A percentile compares a stretch with the other conserved stretches of the same genome.
phyloP scores from a whole-genome alignment of 306 rosid species.

The Calophaca sinica region DNA sequence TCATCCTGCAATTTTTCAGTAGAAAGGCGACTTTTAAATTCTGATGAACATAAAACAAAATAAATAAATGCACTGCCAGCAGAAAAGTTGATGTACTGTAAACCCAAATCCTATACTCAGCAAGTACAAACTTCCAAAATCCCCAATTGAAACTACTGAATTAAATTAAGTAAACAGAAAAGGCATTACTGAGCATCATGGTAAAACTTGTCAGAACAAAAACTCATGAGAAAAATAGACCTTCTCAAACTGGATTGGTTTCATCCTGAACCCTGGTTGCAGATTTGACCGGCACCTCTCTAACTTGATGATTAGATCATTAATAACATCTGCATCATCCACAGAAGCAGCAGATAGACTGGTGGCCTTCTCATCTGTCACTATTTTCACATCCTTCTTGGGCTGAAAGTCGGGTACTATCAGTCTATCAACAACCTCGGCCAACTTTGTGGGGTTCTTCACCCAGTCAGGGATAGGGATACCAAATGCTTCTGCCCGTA shows the following conservation, averaged over 20 bases:
- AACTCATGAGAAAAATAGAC: constrained; percentile 43
- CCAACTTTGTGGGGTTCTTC: constrained; percentile 70
- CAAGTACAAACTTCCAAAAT: constrained; percentile 28
- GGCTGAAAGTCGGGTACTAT: constrained; percentile 90
- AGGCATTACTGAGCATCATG: constrained; percentile 20
- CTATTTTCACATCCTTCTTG: constrained; percentile 79
- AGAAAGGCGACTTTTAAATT: not conserved
- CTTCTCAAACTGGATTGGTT: constrained; percentile 96
- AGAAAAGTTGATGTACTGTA: not conserved
- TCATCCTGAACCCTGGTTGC: constrained; percentile 82
- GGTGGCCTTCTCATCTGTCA: constrained; percentile 92
- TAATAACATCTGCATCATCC: constrained; percentile 86
- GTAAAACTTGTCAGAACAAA: not conserved
- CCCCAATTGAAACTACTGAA: constrained; percentile 10
- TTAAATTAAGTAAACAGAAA: constrained; percentile 10
- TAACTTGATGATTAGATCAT: constrained; percentile 69
- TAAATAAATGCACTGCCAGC: constrained; percentile 20
- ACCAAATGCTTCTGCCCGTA: constrained; percentile 93
- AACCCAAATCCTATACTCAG: not conserved
- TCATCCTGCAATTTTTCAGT: constrained; percentile 75
- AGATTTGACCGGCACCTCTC: constrained; percentile 66
- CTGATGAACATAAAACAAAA: not conserved
- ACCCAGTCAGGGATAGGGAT: constrained; percentile 89
- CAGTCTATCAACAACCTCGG: constrained; percentile 77
- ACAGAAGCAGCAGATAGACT: constrained; percentile 73